Percentiles rank a stretch among this genome's conserved stretches.
phyloP scores from a whole-genome alignment of 768 basidiomycete genomes.

The Mrakia frigida region DNA sequence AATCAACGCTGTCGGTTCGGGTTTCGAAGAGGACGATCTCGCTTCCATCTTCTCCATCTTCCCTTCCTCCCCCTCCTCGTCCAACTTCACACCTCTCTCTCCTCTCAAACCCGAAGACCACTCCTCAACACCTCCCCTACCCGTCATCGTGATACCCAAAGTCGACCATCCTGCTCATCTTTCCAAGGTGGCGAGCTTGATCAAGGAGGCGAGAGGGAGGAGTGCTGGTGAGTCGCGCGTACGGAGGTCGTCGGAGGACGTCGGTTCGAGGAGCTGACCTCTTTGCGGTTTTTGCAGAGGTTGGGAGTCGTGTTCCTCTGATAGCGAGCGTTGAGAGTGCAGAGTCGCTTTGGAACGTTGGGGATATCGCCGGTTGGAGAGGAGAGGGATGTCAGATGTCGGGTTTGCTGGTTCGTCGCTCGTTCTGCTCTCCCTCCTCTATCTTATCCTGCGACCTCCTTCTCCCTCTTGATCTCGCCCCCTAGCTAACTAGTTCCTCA shows the following conservation, averaged over 20 bases:
- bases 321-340: slow-evolving; percentile 19
- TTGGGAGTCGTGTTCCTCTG: slow-evolving; percentile 5
- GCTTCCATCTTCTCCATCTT: slow-evolving; percentile 4
- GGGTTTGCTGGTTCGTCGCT: background rate
- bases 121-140: background rate
- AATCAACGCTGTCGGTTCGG: slow-evolving; percentile 42
- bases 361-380: slow-evolving; percentile 15
- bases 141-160: slow-evolving; percentile 24
- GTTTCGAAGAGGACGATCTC: slow-evolving; percentile 39
- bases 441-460: background rate
- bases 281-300: background rate
- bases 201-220: background rate
- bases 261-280: background rate
- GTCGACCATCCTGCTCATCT: slow-evolving; percentile 16
- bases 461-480: too few relatives aligned
- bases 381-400: background rate
- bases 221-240: background rate
- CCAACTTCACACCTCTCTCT: slow-evolving; percentile 1
- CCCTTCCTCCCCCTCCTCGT: background rate
- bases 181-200: background rate
- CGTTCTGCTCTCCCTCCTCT: background rate
- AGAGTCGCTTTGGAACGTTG: slow-evolving; percentile 7
- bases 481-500: background rate
- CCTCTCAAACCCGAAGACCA: background rate
- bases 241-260: background rate